These are phyloP conservation scores for Chaetomium tenue DNA, from an alignment of 495 filamentous ascomycete species.

Conservation along the genomic window DNA sequence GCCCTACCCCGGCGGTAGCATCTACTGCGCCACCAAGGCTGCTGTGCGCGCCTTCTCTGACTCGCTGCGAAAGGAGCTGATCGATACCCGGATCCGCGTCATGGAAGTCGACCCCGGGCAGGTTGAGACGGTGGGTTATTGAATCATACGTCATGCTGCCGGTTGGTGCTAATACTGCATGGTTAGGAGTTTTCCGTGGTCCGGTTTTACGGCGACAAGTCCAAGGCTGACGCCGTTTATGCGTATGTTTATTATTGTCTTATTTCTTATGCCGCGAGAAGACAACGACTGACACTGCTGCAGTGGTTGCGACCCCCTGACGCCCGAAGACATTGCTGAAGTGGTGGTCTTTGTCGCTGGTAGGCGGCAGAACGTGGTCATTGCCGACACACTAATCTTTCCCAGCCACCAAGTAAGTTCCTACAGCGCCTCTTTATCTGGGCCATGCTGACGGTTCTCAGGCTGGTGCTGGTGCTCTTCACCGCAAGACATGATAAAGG, in stretches of 20 bases:
- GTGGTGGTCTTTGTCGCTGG: constrained; percentile 87
- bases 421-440: background rate
- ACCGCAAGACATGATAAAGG: constrained; percentile 30
- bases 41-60: constrained; percentile 90
- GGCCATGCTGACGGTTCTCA: constrained; percentile 20
- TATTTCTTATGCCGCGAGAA: background rate
- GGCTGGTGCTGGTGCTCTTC: constrained; percentile 40
- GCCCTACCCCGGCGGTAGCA: constrained; percentile 82
- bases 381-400: constrained; percentile 89
- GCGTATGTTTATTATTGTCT: constrained; percentile 53
- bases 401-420: constrained; percentile 78
- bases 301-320: constrained; percentile 85
- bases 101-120: constrained; percentile 95
- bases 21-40: constrained; percentile 97
- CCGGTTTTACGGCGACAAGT: constrained; percentile 87
- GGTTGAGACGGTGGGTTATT: constrained; percentile 80
- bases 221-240: constrained; percentile 94
- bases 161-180: background rate
- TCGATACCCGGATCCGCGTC: constrained; percentile 79
- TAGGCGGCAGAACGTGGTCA: constrained; percentile 88
- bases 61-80: constrained; percentile 80
- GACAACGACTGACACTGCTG: background rate
- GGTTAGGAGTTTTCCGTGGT: constrained; percentile 86
- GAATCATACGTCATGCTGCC: no score
- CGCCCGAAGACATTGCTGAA: constrained; percentile 92